Base-by-base conservation (phyloP, 805 yeast genomes). In the Barnettozyma sucrosica region DNA sequence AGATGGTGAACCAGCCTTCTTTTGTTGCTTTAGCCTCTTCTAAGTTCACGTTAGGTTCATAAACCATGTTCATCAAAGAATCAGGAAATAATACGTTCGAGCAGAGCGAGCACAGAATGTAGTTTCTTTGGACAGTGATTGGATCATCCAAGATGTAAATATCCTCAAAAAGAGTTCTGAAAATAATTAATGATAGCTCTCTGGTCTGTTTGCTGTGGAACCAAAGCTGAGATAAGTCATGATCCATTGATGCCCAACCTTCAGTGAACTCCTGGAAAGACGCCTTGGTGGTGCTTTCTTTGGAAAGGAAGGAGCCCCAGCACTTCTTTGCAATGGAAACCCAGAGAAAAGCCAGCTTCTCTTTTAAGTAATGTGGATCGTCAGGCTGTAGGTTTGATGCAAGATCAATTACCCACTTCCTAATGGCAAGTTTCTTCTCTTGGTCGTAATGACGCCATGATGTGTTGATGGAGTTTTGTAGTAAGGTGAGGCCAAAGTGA, bases 231-330 rank as follows among this genome's bases (percentile, higher is more conserved):
- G 81, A 75, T 37, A 93, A 70, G 55, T 83, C 83, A 14, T 73
- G 67, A 59, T 93, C 99, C 97, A 93, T 89, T 18, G 83, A 76
- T 1, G 73, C 71, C 99, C 99, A 93, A 19, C 95, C 85, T 50
- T 76, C 79, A 10, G 69, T 53, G 28, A 76, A 66, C 45, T 80
- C 81, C 46, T 74, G 71, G n/a, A 72, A 81, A 5, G 67, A 66
- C 3, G 68, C 57, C 47, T 57, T 59, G 11, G 55, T 61, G n/a
- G 53, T 53, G 19, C 63, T 68, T 30, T 56, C 59, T 3, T 53
- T 47, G 10, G 65, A 72, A n/a, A 85, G 66, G 50, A 77, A 80
- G 34, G 78, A 71, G 16, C 97, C 97, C 99, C 99, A 93, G 26
- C 81, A 75, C 48, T 96, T 75, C 61, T 93, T 93, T 10, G 96